These are phyloP conservation scores for Beauveria scarabaeidicola DNA, from an alignment of 2,329 filamentous ascomycete genomes.

Conservation along the genomic window DNA sequence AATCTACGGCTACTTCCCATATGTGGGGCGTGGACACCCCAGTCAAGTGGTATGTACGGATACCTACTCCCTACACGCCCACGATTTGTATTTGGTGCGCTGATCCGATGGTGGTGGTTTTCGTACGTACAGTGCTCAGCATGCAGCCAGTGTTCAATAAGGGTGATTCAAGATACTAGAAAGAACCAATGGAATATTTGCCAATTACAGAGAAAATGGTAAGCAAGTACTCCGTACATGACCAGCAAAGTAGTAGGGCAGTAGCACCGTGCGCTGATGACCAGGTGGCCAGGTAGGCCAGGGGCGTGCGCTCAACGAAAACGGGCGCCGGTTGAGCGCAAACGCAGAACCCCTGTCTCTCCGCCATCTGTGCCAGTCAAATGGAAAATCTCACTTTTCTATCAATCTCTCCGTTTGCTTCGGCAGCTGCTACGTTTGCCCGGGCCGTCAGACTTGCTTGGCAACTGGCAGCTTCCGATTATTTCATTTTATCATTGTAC, in stretches of 20 bases:
- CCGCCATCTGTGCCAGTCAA: neutral
- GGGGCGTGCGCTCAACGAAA: neutral
- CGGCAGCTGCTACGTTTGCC: neutral
- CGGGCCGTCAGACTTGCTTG: neutral
- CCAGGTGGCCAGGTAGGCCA: neutral
- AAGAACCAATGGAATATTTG: neutral
- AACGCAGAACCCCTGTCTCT: neutral
- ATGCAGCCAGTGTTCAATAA: no score
- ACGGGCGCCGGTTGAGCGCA: neutral
- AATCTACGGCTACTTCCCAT: neutral
- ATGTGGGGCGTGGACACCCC: neutral
- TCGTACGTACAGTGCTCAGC: neutral
- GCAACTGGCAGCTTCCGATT: neutral
- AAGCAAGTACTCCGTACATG: no score
- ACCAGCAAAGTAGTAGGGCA: neutral
- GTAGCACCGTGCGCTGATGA: neutral
- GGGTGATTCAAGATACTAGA: neutral
- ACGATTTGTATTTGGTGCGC: neutral
- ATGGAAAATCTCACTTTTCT: no score
- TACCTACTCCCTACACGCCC: neutral
- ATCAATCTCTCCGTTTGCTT: neutral
- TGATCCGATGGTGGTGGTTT: no score
- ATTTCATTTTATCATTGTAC: neutral
- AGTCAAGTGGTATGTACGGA: neutral
- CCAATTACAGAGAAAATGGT: neutral